Conservation (phyloP, 176 grass and related monocot species). For the Aegilops tauschii region DNA sequence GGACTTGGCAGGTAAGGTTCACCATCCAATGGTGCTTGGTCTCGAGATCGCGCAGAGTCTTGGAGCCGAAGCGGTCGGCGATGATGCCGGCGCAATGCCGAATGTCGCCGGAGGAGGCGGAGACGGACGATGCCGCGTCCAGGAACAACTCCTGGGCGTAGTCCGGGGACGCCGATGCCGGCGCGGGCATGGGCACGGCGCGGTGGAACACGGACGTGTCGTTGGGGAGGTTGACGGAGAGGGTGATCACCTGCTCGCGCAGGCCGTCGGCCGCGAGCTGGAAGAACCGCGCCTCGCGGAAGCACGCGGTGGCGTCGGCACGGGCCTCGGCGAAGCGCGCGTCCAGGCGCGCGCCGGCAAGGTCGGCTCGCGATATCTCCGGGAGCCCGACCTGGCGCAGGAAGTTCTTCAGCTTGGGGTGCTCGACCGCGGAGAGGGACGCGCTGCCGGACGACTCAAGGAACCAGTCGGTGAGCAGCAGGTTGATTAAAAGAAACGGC, state of each 20-base stretch:
- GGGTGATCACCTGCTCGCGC: constrained; percentile 43
- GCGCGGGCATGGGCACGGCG: constrained; percentile 42
- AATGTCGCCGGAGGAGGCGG: constrained; percentile 26
- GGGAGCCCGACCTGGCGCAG: constrained; percentile 67
- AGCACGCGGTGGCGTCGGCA: constrained; percentile 46
- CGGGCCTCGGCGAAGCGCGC: constrained; percentile 54
- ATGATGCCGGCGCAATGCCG: constrained; percentile 75
- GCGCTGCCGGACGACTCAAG: constrained; percentile 63
- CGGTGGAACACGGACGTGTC: constrained; percentile 69
- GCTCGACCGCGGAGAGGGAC: constrained; percentile 51
- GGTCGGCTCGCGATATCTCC: constrained; percentile 27
- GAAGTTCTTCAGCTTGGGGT: constrained; percentile 68
- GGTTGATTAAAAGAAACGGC: no score
- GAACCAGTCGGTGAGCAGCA: constrained; percentile 74
- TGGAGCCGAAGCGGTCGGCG: constrained; percentile 70
- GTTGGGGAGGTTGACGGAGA: constrained; percentile 74
- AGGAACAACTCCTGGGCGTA: constrained; percentile 62
- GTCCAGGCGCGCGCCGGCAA: constrained; percentile 45
- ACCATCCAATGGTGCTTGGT: constrained; percentile 77
- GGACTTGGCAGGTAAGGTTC: constrained; percentile 71
- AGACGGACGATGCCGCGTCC: constrained; percentile 51
- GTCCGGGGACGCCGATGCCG: constrained; percentile 15
- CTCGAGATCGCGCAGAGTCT: constrained; percentile 66
- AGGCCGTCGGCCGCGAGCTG: constrained; percentile 76
- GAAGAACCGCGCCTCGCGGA: constrained; percentile 81